These are phyloP conservation scores for Amborella trichopoda DNA, from an alignment of 164 flowering plant genomes.

Conservation along the genomic window DNA sequence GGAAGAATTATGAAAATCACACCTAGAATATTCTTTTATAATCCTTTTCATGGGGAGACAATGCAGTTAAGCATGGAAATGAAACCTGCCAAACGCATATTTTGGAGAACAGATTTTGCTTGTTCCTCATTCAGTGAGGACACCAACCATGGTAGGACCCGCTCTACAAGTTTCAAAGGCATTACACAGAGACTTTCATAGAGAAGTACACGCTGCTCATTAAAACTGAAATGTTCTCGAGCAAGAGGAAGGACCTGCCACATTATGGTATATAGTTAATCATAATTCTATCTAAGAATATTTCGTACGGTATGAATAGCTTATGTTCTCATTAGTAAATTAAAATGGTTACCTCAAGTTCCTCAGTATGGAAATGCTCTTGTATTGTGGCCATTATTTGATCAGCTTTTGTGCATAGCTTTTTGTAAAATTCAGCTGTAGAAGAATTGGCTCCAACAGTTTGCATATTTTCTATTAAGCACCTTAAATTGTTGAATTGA, in stretches of 20 bases:
- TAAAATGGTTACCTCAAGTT: slow-evolving; percentile 55
- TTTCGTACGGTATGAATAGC: no score
- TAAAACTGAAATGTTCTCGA: slow-evolving; percentile 51
- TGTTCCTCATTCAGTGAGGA: slow-evolving; percentile 59
- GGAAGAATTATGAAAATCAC: slow-evolving; percentile 66
- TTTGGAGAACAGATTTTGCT: slow-evolving; percentile 59
- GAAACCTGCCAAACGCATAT: slow-evolving; percentile 83
- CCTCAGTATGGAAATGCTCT: slow-evolving; percentile 79
- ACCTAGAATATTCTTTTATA: no score
- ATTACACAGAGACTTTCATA: slow-evolving; percentile 82
- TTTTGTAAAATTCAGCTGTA: slow-evolving; percentile 55
- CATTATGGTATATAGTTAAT: no score
- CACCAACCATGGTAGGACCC: slow-evolving; percentile 88
- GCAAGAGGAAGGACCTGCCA: slow-evolving; percentile 99
- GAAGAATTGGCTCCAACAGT: slow-evolving; percentile 55
- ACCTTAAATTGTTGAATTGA: slow-evolving; percentile 67
- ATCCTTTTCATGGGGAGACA: no score
- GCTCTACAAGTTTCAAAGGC: slow-evolving; percentile 82
- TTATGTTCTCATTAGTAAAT: no score
- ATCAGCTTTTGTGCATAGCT: slow-evolving; percentile 71
- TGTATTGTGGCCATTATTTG: slow-evolving; percentile 68
- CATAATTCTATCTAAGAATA: no score
- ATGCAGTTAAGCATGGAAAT: no score
- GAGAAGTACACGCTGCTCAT: slow-evolving; percentile 68
- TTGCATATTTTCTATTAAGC: slow-evolving; percentile 78